Evolutionary conservation across 495 filamentous ascomycete species (phyloP), one percentile per base, ranked within the genome.

Genomic region (Bryoglossum gracile): DNA sequence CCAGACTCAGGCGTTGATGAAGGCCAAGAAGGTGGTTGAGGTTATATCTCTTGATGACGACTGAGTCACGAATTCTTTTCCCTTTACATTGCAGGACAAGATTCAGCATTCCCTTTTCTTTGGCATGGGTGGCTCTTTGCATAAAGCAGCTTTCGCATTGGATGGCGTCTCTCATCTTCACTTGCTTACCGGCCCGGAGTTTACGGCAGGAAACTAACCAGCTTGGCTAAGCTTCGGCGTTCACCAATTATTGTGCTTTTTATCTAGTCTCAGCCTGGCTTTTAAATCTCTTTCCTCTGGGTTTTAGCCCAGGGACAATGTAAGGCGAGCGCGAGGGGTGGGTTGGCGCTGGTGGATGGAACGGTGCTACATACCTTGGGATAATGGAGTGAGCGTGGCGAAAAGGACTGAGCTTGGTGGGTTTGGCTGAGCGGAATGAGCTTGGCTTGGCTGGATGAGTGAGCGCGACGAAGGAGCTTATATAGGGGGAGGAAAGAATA

Each of bases 41-140:
- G 43, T 58, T 9, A 58, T 58, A 32, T 34, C 46, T 17, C 43
- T 58, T 21, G 56, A 58, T 45, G 56, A 58, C 32, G 36, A 47
- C 17, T 54, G 14, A 40, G 39, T 38, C 5, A 32, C 18, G 18
- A 17, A 8, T 21, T 41, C 22, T 32, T 28, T 44, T 26, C 22
- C 17, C 17, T 46, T 46, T 19, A 21, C 22, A 24, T 10, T 17
- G 43, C 19, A 6, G 28, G 11, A 37, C 8, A 8, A 37, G 5
- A 6, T 37, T 37, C 5, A 14, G 4, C 16, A 8, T 5, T 37
- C 16, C 4, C 9, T 37, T 37, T 5, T 4, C 16, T 13, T 16
- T 14, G 16, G 9, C 16, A 8, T 0, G 40, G 40, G 21, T 25
- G 40, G 41, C 41, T 32, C 8, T 43, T 43, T 43, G 25, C 41